phyloP scores from a whole-genome alignment of 2,329 filamentous ascomycete genomes.

The Colletotrichum sp. region DNA sequence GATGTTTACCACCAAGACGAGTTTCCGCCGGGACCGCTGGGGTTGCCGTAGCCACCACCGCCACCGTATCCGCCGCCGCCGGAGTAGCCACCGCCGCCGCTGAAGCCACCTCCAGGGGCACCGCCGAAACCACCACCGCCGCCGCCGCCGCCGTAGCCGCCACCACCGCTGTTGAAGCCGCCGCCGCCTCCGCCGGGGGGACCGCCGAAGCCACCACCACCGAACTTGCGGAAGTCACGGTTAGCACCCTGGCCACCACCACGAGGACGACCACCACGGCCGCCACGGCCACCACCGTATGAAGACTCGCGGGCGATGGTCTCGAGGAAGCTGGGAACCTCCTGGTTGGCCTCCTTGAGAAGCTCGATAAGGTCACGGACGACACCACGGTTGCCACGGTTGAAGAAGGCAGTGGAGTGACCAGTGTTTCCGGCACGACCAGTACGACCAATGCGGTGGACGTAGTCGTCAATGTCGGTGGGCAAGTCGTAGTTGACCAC shows the following conservation, averaged over 20 bases:
- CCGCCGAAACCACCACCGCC: slow-evolving; percentile 60
- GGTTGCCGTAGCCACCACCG: slow-evolving; percentile 72
- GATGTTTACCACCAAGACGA: slow-evolving; percentile 71
- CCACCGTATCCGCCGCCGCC: slow-evolving; percentile 46
- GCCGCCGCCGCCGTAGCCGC: slow-evolving; percentile 43
- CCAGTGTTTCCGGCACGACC: slow-evolving; percentile 99
- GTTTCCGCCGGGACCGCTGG: slow-evolving; percentile 66
- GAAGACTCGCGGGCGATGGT: slow-evolving; percentile 95
- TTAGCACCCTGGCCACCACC: slow-evolving; percentile 75
- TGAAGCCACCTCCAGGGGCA: slow-evolving; percentile 47
- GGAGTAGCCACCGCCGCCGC: slow-evolving; percentile 45
- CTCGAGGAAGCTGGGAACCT: slow-evolving; percentile 92
- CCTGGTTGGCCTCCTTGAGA: slow-evolving; percentile 98
- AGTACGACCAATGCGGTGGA: slow-evolving; percentile 99
- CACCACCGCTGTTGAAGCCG: slow-evolving; percentile 45
- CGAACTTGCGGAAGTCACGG: slow-evolving; percentile 89
- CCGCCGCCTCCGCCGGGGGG: slow-evolving; percentile 48
- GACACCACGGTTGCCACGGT: slow-evolving; percentile 97
- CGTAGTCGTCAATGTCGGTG: slow-evolving; percentile 98
- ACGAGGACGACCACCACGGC: slow-evolving; percentile 69
- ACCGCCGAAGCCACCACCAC: slow-evolving; percentile 58
- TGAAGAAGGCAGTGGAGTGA: slow-evolving; percentile 99
- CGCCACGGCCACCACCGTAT: slow-evolving; percentile 73
- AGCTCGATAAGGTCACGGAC: slow-evolving; percentile 97
- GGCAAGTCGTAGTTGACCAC: slow-evolving; percentile 99